phyloP scores from a whole-genome alignment of 306 rosid genomes.

The Sophora flavescens region DNA sequence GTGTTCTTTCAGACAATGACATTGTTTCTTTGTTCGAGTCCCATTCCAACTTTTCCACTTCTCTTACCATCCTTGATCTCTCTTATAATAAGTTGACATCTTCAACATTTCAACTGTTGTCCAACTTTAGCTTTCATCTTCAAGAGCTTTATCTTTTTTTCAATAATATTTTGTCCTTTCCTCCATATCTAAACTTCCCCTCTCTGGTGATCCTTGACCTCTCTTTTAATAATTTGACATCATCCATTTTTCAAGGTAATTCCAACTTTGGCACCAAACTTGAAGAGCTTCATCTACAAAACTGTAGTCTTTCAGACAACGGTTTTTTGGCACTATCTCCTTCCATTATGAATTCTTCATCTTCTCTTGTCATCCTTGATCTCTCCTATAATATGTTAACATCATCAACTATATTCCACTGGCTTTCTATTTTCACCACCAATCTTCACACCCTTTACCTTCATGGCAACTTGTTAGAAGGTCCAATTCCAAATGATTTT shows the following conservation, averaged over 20 bases:
- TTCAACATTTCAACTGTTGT: too few relatives aligned
- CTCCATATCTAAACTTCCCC: too few relatives aligned
- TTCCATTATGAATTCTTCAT: not conserved
- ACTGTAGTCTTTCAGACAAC: not conserved
- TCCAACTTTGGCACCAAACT: not conserved
- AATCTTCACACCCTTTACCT: not conserved
- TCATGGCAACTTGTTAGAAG: not conserved
- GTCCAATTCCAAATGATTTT: constrained; percentile 27
- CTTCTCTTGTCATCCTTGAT: not conserved
- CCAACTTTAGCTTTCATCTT: too few relatives aligned
- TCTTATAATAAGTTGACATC: constrained; percentile 4
- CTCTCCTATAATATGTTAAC: not conserved
- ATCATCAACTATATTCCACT: not conserved
- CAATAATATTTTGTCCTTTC: too few relatives aligned
- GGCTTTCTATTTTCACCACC: constrained; percentile 11
- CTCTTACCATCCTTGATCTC: constrained; percentile 35
- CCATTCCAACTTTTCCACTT: not conserved
- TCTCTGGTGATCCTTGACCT: too few relatives aligned
- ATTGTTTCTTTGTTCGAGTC: not conserved
- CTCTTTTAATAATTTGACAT: not conserved
- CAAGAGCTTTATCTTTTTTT: too few relatives aligned
- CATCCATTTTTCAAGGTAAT: not conserved
- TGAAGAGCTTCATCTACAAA: not conserved
- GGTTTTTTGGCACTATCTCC: not conserved
- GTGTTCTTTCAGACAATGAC: not conserved